These are phyloP conservation scores for Talaromyces albobiverticillius DNA, from an alignment of 2,329 filamentous ascomycete species.

Conservation along the genomic window DNA sequence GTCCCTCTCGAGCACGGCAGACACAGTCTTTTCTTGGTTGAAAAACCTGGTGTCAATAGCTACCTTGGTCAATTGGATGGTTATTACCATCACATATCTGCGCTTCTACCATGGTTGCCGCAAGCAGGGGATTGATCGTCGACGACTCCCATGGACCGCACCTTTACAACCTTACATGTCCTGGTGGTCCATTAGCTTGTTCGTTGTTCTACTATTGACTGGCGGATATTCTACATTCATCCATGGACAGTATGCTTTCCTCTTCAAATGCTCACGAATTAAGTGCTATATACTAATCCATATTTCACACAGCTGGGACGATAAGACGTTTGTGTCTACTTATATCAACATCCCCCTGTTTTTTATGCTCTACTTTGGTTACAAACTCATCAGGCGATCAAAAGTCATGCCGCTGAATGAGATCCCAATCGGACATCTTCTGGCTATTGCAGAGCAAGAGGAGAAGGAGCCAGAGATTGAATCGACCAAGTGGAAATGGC, in stretches of 20 bases:
- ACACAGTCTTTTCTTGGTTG: constrained; percentile 67
- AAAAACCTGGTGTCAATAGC: constrained; percentile 67
- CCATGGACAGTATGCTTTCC: constrained; percentile 38
- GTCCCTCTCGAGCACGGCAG: constrained; percentile 57
- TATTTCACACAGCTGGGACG: constrained; percentile 3
- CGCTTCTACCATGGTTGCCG: constrained; percentile 47
- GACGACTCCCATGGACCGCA: constrained; percentile 43
- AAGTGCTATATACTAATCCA: constrained; percentile 45
- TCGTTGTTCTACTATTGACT: constrained; percentile 63
- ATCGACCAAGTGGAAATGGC: neutral
- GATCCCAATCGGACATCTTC: constrained; percentile 53
- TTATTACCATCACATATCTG: constrained; percentile 9
- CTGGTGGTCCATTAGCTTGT: constrained; percentile 53
- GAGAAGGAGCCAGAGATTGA: neutral
- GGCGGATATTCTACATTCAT: constrained; percentile 72
- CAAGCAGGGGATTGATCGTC: constrained; percentile 31
- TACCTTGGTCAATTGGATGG: constrained; percentile 67
- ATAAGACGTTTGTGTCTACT: constrained; percentile 22
- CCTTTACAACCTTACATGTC: constrained; percentile 62
- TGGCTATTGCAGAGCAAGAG: constrained; percentile 42
- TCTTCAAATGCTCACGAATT: constrained; percentile 45
- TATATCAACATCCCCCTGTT: constrained; percentile 66
- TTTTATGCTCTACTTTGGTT: constrained; percentile 51
- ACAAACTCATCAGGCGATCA: constrained; percentile 47
- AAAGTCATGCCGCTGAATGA: constrained; percentile 51